Evolutionary conservation across 768 basidiomycete genomes (phyloP).

Genomic region (Arthromyces matolae): DNA sequence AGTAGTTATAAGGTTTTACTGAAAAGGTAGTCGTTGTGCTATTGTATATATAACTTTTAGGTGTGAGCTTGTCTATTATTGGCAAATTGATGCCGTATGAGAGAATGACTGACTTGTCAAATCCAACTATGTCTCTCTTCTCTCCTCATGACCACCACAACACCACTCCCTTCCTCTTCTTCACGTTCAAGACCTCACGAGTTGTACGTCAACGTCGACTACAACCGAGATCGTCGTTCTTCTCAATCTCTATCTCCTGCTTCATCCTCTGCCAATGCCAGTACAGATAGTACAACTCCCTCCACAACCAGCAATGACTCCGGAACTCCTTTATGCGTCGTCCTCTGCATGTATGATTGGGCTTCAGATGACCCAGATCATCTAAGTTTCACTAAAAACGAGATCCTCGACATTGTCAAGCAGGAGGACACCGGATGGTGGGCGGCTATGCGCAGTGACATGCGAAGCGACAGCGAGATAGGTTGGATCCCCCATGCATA

Average conservation of each 20-base stretch:
- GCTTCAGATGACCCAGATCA: conserved; percentile 56
- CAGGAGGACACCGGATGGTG: conserved; percentile 77
- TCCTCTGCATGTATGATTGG: conserved; percentile 69
- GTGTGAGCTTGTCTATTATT: background rate
- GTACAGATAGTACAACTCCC: conserved; percentile 24
- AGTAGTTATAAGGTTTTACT: too few relatives aligned
- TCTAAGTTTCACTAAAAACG: conserved; percentile 60
- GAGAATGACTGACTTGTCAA: conserved; percentile 1
- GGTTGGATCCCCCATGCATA: conserved; percentile 80
- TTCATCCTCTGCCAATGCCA: conserved; percentile 31
- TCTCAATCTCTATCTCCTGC: conserved; percentile 32
- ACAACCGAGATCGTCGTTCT: conserved; percentile 26
- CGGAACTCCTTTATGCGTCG: conserved; percentile 43
- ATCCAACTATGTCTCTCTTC: too few relatives aligned
- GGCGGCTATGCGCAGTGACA: conserved; percentile 59
- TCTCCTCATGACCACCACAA: too few relatives aligned
- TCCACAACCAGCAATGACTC: conserved; percentile 24
- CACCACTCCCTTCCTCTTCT: background rate
- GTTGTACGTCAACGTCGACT: conserved; percentile 38
- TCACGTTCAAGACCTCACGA: conserved; percentile 28
- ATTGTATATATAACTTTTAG: too few relatives aligned
- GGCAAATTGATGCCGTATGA: background rate
- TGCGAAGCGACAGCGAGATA: conserved; percentile 46
- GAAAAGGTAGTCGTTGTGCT: too few relatives aligned
- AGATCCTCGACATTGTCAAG: conserved; percentile 65